Base-by-base conservation (phyloP, 225 moss, liverwort and hornwort species). In the Straminergon stramineum region DNA sequence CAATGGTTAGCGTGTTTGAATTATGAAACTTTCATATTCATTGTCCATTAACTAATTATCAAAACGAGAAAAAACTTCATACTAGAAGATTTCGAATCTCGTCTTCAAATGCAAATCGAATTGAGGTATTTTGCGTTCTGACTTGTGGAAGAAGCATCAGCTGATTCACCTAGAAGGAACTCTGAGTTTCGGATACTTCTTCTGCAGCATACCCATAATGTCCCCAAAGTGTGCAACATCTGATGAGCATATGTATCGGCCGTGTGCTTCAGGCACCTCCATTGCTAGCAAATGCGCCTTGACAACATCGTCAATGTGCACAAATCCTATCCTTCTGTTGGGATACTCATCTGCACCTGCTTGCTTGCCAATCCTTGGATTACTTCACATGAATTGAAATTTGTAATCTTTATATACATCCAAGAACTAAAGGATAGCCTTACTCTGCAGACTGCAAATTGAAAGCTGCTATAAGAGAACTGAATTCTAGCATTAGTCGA, bases 301-400 rank as follows among this genome's bases (percentile, higher is more conserved):
- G 51, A 97, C 95, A 30, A 99, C 97, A 70, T 99, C 99, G 85
- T 99, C 96, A 85, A 97, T 97, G 82, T 99, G 99, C 74, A 97
- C 97, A 90, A 96, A 99, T 48, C 97, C 96, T 74, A 99, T 92
- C 77, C 94, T 94, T 64, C 85, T 92, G 84, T 97, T 95, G 61
- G 95, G 95, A 82, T 92, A 97, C 69, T 94, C 94, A 37, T 87
- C 80, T n/a, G 89, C 86, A 88, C 90, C 94, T 95, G 95, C 91
- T 95, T 88, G 64, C 79, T 75, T 74, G 81, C 74, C 85, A 71
- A 78, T 58, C 43, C 66, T 64, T 73, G 53, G 21, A 79, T 78
- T 82, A 71, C 31, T 91, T 73, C 41, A 32, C 74, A 58, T 39
- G 63, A 37, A 48, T 17, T 58, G 18, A 56, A 17, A 18, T 34